phyloP scores from a whole-genome alignment of 495 filamentous ascomycete genomes.

The Parathielavia appendiculata region DNA sequence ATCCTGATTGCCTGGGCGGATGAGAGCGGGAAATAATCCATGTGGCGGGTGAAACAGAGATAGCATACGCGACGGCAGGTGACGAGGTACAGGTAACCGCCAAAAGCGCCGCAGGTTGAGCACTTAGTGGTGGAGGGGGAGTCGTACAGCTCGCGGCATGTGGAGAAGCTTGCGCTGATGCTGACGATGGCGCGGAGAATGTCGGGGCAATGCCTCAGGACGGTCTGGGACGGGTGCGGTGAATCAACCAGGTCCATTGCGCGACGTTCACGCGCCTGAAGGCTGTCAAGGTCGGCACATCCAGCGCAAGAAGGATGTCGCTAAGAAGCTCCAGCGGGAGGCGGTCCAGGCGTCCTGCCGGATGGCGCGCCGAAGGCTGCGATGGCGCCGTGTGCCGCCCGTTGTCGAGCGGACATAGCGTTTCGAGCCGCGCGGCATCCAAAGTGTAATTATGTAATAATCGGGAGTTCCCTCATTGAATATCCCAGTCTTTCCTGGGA shows the following conservation, averaged over 20 bases:
- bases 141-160: background rate
- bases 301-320: slow-evolving; percentile 16
- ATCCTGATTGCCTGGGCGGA: too few species aligned
- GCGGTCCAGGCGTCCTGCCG: slow-evolving; percentile 16
- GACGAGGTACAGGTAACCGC: background rate
- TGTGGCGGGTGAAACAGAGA: background rate
- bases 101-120: background rate
- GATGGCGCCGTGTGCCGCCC: slow-evolving; percentile 15
- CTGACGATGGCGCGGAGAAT: background rate
- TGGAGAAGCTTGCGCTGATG: background rate
- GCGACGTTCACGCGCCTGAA: slow-evolving; percentile 27
- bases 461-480: background rate
- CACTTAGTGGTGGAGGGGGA: background rate
- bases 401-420: slow-evolving; percentile 31
- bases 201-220: background rate
- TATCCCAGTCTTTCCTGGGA: too few species aligned
- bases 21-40: background rate
- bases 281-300: slow-evolving; percentile 19
- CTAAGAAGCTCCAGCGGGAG: slow-evolving; percentile 25
- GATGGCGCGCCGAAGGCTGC: background rate
- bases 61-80: background rate
- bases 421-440: slow-evolving; percentile 24
- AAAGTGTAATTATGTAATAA: slow-evolving; percentile 23
- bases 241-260: slow-evolving; percentile 25
- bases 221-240: slow-evolving; percentile 15